Base-by-base conservation (phyloP, 164 flowering plant genomes). In the Cinnamomum micranthum region DNA sequence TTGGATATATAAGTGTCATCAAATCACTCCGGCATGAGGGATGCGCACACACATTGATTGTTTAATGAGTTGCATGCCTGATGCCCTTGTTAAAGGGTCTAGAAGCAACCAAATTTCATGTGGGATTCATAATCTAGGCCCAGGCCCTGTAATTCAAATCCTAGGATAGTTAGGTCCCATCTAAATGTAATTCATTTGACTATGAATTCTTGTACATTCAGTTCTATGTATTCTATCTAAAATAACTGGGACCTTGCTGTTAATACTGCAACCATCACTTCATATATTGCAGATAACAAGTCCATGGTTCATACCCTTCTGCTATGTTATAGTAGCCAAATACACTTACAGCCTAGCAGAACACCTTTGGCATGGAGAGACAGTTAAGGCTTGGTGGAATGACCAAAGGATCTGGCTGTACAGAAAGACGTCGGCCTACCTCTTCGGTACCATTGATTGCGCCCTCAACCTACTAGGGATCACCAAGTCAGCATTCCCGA, bases 401-500 rank as follows among this genome's bases (percentile, higher is more conserved):
- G 90, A 85, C 1, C 89, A 86, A 51, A 79, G 93, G 24, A 86
- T 90, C n/a, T 90, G 94, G 97, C 84, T 92, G 27, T 87, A 79
- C 76, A 90, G 80, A 76, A 82, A 92, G 75, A 81, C 85, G 70
- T 81, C 77, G 31, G 88, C 94, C 12, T 92, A 81, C 76, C 74
- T 88, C 23, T 88, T 90, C 22, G 91, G 85, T 41, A 47, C 80
- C 66, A 27, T 84, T 0, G 95, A 92, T 71, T 77, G 86, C 63
- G 69, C 84, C 15, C 58, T 85, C 27, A 83, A 80, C 60, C 41
- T 78, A 20, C 17, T 82, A 0, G 94, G 94, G 5, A 74, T 83
- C 47, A 66, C 88, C 0, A 77, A 81, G 12, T 70, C 81, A 12
- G 79, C 71, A 4, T 93, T 93, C 50, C 64, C 76, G 3, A 80